Evolutionary conservation across 495 filamentous ascomycete genomes (phyloP).

Genomic region (Echria macrotheca): DNA sequence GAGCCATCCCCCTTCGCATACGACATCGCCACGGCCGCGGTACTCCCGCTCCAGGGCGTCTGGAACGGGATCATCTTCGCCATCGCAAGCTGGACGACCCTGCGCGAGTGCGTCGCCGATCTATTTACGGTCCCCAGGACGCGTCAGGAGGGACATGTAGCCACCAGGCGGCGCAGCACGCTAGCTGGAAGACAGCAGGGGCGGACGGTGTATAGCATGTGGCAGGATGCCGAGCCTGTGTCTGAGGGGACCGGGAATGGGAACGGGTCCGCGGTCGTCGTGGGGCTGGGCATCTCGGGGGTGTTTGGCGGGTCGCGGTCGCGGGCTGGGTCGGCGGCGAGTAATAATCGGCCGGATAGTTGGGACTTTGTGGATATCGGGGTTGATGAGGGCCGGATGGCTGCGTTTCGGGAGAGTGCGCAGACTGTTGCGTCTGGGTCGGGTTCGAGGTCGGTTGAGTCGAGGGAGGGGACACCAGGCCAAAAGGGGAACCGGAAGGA

Average conservation of each 20-base stretch:
- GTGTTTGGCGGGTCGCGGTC: no score
- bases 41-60: conserved; percentile 72
- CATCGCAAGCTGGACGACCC: conserved; percentile 40
- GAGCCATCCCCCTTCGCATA: conserved; percentile 49
- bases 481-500: no score
- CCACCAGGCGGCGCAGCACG: no score
- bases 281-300: no score
- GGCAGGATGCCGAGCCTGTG: neutral
- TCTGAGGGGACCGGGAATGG: no score
- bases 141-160: neutral
- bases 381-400: conserved; percentile 4
- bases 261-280: no score
- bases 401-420: no score
- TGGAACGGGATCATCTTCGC: conserved; percentile 77
- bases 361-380: conserved; percentile 22
- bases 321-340: neutral
- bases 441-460: no score
- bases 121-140: neutral
- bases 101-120: conserved; percentile 14
- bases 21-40: conserved; percentile 59
- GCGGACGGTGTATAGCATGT: neutral
- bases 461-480: no score
- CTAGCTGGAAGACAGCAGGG: no score
- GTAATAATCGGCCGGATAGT: conserved; percentile 1
- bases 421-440: no score